Percentiles rank a stretch among this genome's conserved stretches.
Conservation (phyloP, 2,329 filamentous ascomycete genomes). For the Colletotrichum sidae region DNA sequence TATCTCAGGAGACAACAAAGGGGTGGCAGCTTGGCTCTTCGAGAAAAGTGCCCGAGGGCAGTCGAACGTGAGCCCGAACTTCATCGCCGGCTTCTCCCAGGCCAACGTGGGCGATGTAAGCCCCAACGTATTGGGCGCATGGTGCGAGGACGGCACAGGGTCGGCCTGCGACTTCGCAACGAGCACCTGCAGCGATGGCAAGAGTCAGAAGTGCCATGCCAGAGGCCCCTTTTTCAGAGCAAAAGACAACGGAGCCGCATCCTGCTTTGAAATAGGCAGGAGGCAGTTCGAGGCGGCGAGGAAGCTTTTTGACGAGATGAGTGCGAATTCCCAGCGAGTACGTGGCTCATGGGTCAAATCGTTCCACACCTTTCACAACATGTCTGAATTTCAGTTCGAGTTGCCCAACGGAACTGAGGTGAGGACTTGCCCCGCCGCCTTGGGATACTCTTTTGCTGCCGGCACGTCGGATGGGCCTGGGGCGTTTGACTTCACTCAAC, state of each 20-base stretch:
- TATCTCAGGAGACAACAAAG: slow-evolving; percentile 92
- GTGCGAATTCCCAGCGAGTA: slow-evolving; percentile 58
- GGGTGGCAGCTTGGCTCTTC: slow-evolving; percentile 85
- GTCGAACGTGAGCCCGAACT: slow-evolving; percentile 68
- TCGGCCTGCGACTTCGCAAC: slow-evolving; percentile 77
- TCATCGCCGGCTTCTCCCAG: slow-evolving; percentile 92
- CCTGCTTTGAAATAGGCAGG: slow-evolving; percentile 80
- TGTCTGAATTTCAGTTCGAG: slow-evolving; percentile 78
- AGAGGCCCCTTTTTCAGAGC: slow-evolving; percentile 75
- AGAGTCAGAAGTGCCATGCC: slow-evolving; percentile 75
- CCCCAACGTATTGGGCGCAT: slow-evolving; percentile 86
- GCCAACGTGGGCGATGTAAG: slow-evolving; percentile 91
- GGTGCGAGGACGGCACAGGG: slow-evolving; percentile 85
- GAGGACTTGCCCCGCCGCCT: slow-evolving; percentile 83
- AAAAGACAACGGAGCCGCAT: slow-evolving; percentile 77
- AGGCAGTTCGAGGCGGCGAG: slow-evolving; percentile 74
- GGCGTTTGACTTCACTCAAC: slow-evolving; percentile 90
- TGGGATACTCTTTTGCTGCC: slow-evolving; percentile 91
- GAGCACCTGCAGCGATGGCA: slow-evolving; percentile 80
- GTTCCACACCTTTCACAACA: slow-evolving; percentile 84
- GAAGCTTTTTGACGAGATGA: slow-evolving; percentile 48
- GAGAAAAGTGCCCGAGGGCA: slow-evolving; percentile 74
- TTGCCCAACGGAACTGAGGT: slow-evolving; percentile 78
- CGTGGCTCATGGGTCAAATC: slow-evolving; percentile 76
- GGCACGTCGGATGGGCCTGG: slow-evolving; percentile 92